Evolutionary conservation across 306 rosid species (phyloP).

Genomic region (Coriaria nepalensis): DNA sequence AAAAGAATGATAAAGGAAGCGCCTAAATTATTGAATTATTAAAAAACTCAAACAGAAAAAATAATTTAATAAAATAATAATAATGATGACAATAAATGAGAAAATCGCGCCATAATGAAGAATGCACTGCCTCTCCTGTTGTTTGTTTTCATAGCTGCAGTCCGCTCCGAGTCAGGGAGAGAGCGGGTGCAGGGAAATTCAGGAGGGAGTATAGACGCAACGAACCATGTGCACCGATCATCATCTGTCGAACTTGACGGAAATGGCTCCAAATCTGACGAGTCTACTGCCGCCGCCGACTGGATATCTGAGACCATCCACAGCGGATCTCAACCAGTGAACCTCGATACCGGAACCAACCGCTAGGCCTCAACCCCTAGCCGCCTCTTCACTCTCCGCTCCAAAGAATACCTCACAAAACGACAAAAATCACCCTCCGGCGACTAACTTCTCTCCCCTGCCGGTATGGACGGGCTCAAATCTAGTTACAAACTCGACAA

Average conservation of each 20-base stretch:
- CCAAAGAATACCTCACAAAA: slow-evolving; percentile 36
- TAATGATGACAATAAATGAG: no score
- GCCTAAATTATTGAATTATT: no score
- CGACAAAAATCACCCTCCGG: slow-evolving; percentile 57
- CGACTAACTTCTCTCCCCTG: slow-evolving; percentile 56
- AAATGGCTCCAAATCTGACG: not conserved
- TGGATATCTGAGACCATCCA: slow-evolving; percentile 49
- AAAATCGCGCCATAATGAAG: no score
- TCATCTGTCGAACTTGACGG: slow-evolving; percentile 12
- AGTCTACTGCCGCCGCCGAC: slow-evolving; percentile 19
- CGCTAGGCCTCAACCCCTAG: slow-evolving; percentile 96
- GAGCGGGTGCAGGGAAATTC: no score
- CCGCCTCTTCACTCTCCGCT: slow-evolving; percentile 58
- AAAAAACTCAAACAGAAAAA: no score
- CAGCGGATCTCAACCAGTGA: slow-evolving; percentile 70
- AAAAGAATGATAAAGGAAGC: no score
- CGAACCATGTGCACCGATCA: slow-evolving; percentile 39
- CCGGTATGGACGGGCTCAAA: slow-evolving; percentile 82
- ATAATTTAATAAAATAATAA: no score
- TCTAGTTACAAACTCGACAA: slow-evolving; percentile 62
- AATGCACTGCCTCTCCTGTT: no score
- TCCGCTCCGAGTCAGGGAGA: no score
- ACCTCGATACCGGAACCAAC: slow-evolving; percentile 50
- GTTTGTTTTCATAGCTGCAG: no score
- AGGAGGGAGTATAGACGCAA: no score